Base-by-base conservation (phyloP, 805 yeast species). In the Komagataella pseudopastoris region DNA sequence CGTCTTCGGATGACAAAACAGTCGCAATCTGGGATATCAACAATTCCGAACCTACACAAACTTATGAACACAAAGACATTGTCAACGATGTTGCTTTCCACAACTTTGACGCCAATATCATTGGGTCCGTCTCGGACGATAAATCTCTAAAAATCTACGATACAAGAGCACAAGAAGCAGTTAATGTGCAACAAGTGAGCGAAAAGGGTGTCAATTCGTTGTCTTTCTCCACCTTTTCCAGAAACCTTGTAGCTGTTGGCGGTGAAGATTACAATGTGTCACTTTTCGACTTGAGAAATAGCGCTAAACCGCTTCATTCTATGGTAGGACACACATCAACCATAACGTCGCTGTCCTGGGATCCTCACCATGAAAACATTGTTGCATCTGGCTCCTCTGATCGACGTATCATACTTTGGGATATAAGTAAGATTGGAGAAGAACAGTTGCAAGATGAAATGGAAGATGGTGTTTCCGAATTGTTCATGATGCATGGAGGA, bases 401-500 rank as follows among this genome's bases (percentile, higher is more conserved):
- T 62, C 74, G 93, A 55, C 71, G 95, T 53, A 77, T 86, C 14
- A 81, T 87, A 43, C 57, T 88, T 4, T 88, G 96, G 96, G 95
- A 88, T 62, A 69, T 88, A 52, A 69, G 72, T 48, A 81, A 78
- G 57, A 83, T 88, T 44, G 96, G 96, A 3, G 85, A 81, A 55
- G 96, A 88, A 60, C 95, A 87, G 63, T 75, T 74, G 12, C 89
- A 81, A 57, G 96, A 88, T 57, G 96, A 88, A 61, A 85, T 88
- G 30, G 95, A 85, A 56, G 96, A 88, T 60, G 96, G 95, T 45
- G 85, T 85, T 23, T 91, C 96, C 4, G 96, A 88, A 63, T 67
- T 88, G 43, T 71, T 88, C 58, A 85, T 88, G 89, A 85, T 88
- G 83, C 96, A 88, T 62, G 95, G 95, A 44, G 96, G 96, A 18